These are phyloP conservation scores for Phytophthora chlamydospora DNA, from an alignment of 352 stramenopile species.

Conservation along the genomic window DNA sequence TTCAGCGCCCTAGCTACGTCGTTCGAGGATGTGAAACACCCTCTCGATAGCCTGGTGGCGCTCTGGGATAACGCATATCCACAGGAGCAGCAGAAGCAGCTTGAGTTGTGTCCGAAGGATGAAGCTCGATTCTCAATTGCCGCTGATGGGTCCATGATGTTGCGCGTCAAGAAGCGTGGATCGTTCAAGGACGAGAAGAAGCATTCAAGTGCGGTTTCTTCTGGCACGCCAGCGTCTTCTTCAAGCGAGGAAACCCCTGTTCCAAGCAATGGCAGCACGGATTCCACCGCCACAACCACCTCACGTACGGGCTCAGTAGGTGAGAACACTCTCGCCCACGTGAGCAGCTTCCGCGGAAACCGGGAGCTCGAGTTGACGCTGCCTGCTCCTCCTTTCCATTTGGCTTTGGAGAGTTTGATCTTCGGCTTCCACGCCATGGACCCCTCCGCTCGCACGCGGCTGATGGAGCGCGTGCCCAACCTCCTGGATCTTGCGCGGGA, in stretches of 20 bases:
- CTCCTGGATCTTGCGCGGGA: slow-evolving; percentile 78
- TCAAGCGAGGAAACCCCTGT: slow-evolving; percentile 21
- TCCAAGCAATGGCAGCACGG: slow-evolving; percentile 10
- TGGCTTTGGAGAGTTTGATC: slow-evolving; percentile 72
- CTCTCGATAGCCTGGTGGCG: slow-evolving; percentile 36
- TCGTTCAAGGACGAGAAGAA: slow-evolving; percentile 45
- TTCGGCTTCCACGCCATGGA: slow-evolving; percentile 80
- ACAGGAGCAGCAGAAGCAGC: slow-evolving; percentile 28
- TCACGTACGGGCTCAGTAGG: slow-evolving; percentile 15
- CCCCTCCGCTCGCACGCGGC: slow-evolving; percentile 48
- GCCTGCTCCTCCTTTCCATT: slow-evolving; percentile 54
- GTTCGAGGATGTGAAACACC: slow-evolving; percentile 33
- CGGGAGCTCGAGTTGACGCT: slow-evolving; percentile 36
- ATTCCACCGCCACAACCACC: slow-evolving; percentile 13
- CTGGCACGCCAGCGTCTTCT: slow-evolving; percentile 8
- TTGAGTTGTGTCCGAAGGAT: slow-evolving; percentile 50
- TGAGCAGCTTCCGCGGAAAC: slow-evolving; percentile 5
- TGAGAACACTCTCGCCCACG: slow-evolving; percentile 22
- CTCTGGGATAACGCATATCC: slow-evolving; percentile 43
- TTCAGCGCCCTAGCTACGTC: slow-evolving; percentile 32
- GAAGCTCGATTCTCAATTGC: slow-evolving; percentile 62
- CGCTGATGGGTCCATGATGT: slow-evolving; percentile 44
- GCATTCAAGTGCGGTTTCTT: slow-evolving; percentile 4
- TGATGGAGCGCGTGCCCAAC: slow-evolving; percentile 76
- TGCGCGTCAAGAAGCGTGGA: slow-evolving; percentile 50